Percentiles rank a stretch among this genome's conserved stretches.
phyloP scores from a whole-genome alignment of 495 filamentous ascomycete species.

The Hapsidospora chrysogenum region DNA sequence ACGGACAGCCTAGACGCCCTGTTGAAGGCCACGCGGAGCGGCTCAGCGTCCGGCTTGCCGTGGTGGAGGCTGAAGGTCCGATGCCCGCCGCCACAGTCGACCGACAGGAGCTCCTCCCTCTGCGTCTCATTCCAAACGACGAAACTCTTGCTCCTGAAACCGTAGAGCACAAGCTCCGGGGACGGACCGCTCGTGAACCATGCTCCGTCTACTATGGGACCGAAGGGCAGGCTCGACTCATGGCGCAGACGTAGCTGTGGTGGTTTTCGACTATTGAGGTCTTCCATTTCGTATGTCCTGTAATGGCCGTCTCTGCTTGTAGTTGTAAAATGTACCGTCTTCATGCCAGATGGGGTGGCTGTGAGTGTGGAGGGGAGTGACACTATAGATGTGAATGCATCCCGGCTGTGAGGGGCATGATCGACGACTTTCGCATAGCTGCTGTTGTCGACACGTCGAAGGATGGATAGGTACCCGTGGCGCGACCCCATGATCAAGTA shows the following conservation, averaged over 20 bases:
- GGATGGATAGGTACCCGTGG: conserved; percentile 5
- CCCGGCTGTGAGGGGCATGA: conserved; percentile 11
- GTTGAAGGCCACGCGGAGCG: conserved; percentile 33
- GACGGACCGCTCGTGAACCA: conserved; percentile 32
- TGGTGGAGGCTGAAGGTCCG: conserved; percentile 51
- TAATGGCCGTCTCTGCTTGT: too few species aligned
- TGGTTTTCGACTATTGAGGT: background rate
- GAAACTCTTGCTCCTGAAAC: conserved; percentile 65
- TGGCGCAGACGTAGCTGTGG: conserved; percentile 15
- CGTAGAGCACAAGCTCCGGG: conserved; percentile 49
- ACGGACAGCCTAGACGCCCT: conserved; percentile 36
- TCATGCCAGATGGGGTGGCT: too few species aligned
- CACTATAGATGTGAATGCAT: conserved; percentile 54
- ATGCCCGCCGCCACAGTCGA: conserved; percentile 74
- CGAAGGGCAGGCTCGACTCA: conserved; percentile 38
- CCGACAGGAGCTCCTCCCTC: conserved; percentile 43
- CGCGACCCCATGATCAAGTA: conserved; percentile 1
- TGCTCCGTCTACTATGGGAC: conserved; percentile 49
- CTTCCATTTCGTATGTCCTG: conserved; percentile 32
- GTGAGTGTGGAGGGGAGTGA: conserved; percentile 14
- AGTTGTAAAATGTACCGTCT: too few species aligned
- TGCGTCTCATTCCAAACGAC: conserved; percentile 59
- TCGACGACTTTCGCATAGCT: conserved; percentile 9
- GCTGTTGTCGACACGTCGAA: conserved; percentile 6
- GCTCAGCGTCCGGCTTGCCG: conserved; percentile 10